A percentile compares a stretch with the other conserved stretches of the same genome.
phyloP scores from a whole-genome alignment of 2,329 filamentous ascomycete genomes.

The Cercospora sojina region DNA sequence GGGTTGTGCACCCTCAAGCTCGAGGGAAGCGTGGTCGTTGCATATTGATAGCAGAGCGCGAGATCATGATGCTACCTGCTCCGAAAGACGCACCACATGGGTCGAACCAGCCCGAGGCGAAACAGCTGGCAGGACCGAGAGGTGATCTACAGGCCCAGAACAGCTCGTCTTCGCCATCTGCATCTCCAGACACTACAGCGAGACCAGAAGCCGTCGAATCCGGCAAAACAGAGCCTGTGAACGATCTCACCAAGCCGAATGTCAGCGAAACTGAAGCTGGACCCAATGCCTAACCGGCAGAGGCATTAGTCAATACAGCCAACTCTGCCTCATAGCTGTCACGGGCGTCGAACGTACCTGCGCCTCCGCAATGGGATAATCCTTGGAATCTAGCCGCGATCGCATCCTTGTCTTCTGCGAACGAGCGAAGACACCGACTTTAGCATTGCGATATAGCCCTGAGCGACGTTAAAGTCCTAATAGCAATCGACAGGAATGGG shows the following conservation, averaged over 20 bases:
- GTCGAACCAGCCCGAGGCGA: neutral
- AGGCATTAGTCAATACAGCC: neutral
- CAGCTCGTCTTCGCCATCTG: neutral
- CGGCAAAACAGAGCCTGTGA: neutral
- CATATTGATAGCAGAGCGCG: neutral
- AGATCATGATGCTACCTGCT: neutral
- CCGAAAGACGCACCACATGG: neutral
- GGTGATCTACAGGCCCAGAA: neutral
- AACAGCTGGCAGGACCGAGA: neutral
- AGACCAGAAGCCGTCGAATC: neutral
- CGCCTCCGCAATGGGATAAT: neutral
- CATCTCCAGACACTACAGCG: neutral
- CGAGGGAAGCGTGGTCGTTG: neutral
- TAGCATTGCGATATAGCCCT: neutral
- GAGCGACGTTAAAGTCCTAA: neutral
- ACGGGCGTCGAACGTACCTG: neutral
- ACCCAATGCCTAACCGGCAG: neutral
- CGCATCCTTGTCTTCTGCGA: neutral
- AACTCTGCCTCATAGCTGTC: neutral
- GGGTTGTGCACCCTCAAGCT: neutral
- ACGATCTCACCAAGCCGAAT: neutral
- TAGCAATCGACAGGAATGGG: neutral
- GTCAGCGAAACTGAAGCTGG: neutral
- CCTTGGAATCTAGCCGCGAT: neutral
- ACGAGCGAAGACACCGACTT: neutral